Percentiles rank a stretch among this genome's conserved stretches.
Conservation (phyloP, 2,329 filamentous ascomycete species). For the Pestalotiopsis sp. region DNA sequence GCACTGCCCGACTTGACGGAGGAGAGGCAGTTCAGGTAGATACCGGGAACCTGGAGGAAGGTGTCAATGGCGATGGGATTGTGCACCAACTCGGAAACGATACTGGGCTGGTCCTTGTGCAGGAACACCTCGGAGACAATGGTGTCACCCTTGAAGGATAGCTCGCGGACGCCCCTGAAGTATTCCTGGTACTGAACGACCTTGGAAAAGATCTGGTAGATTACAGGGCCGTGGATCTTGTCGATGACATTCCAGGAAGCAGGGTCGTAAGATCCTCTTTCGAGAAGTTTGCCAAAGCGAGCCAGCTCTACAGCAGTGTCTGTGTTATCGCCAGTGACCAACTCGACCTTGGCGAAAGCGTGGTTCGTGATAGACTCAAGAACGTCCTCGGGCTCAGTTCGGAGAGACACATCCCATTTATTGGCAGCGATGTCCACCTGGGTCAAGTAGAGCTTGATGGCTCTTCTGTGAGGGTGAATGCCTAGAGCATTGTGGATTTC, state of each 20-base stretch:
- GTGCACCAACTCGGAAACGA: constrained; percentile 15
- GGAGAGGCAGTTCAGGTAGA: constrained; percentile 19
- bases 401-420: neutral
- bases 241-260: constrained; percentile 25
- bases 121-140: constrained; percentile 22
- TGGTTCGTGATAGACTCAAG: neutral
- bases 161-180: constrained; percentile 27
- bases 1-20: neutral
- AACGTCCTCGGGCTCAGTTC: neutral
- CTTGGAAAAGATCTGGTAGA: constrained; percentile 33
- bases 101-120: constrained; percentile 5
- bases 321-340: constrained; percentile 17
- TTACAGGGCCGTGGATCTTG: constrained; percentile 32
- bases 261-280: constrained; percentile 25
- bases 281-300: constrained; percentile 32
- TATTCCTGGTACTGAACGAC: constrained; percentile 30
- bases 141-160: constrained; percentile 22
- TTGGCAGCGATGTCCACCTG: neutral
- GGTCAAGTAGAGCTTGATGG: neutral
- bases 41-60: constrained; percentile 23
- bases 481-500: neutral
- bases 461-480: neutral
- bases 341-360: neutral
- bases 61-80: constrained; percentile 20
- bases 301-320: constrained; percentile 26